These are phyloP conservation scores for Verticillium zaregamsianum DNA, from an alignment of 2,329 filamentous ascomycete species.

Conservation along the genomic window DNA sequence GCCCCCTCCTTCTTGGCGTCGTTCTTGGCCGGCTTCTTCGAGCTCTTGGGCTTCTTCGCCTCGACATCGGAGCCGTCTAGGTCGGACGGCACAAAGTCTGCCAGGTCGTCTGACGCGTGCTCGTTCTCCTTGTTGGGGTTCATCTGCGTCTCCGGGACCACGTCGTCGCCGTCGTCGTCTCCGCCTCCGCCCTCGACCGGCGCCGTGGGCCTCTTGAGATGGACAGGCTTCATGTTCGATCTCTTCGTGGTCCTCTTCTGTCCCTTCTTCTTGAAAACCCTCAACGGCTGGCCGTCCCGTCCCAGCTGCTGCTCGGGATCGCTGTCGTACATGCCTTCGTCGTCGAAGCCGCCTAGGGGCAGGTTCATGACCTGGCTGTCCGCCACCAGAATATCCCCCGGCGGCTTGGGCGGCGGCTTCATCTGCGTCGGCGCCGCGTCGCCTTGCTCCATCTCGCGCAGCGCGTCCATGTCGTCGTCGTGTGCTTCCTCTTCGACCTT, in stretches of 20 bases:
- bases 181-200: slow-evolving; percentile 21
- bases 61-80: slow-evolving; percentile 26
- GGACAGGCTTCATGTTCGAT: slow-evolving; percentile 58
- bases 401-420: slow-evolving; percentile 16
- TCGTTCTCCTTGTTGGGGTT: slow-evolving; percentile 22
- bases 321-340: slow-evolving; percentile 56
- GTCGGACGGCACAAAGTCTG: slow-evolving; percentile 32
- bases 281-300: slow-evolving; percentile 55
- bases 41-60: slow-evolving; percentile 16
- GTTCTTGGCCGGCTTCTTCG: slow-evolving; percentile 21
- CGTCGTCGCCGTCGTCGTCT: slow-evolving; percentile 25
- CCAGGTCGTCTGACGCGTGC: slow-evolving; percentile 14
- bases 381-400: slow-evolving; percentile 34
- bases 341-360: slow-evolving; percentile 59
- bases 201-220: slow-evolving; percentile 40
- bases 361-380: slow-evolving; percentile 38
- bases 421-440: slow-evolving; percentile 18
- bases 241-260: slow-evolving; percentile 73
- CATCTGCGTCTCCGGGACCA: slow-evolving; percentile 34
- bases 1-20: slow-evolving; percentile 30
- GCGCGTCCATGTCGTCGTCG: slow-evolving; percentile 70
- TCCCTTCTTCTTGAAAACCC: slow-evolving; percentile 76
- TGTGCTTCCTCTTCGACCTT: slow-evolving; percentile 63
- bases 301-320: slow-evolving; percentile 47
- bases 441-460: slow-evolving; percentile 65